Conservation (phyloP, 2,329 filamentous ascomycete species). For the Hypoxylon sp. region DNA sequence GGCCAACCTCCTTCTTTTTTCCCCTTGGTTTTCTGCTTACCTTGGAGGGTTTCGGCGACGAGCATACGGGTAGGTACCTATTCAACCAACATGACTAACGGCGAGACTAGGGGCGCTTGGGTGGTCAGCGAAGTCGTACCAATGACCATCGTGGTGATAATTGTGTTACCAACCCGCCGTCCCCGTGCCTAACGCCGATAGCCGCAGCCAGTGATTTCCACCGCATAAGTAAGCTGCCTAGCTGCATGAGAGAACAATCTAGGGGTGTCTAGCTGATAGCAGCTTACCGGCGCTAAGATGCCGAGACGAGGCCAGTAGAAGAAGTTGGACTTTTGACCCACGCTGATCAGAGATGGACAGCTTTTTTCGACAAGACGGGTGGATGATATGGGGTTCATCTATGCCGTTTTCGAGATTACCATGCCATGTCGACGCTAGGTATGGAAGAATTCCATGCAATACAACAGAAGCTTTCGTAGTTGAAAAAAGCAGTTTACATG, state of each 20-base stretch:
- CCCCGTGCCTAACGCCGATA: slow-evolving; percentile 5
- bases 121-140: neutral
- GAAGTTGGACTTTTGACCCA: neutral
- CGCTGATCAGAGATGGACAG: too few species aligned
- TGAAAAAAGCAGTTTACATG: too few species aligned
- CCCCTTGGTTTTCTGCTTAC: too few species aligned
- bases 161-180: too few species aligned
- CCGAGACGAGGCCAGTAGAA: neutral
- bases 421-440: too few species aligned
- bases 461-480: too few species aligned
- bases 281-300: slow-evolving; percentile 10
- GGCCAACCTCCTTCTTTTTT: too few species aligned
- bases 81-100: too few species aligned
- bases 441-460: too few species aligned
- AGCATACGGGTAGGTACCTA: neutral
- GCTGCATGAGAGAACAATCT: slow-evolving; percentile 23
- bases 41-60: slow-evolving; percentile 14
- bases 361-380: too few species aligned
- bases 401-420: too few species aligned
- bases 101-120: neutral
- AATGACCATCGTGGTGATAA: neutral
- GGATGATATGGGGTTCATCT: too few species aligned
- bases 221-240: slow-evolving; percentile 13
- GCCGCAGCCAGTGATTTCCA: neutral
- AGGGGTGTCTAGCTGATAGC: slow-evolving; percentile 7